Conservation (phyloP, 2,329 filamentous ascomycete genomes). For the Clathrospora elynae region DNA sequence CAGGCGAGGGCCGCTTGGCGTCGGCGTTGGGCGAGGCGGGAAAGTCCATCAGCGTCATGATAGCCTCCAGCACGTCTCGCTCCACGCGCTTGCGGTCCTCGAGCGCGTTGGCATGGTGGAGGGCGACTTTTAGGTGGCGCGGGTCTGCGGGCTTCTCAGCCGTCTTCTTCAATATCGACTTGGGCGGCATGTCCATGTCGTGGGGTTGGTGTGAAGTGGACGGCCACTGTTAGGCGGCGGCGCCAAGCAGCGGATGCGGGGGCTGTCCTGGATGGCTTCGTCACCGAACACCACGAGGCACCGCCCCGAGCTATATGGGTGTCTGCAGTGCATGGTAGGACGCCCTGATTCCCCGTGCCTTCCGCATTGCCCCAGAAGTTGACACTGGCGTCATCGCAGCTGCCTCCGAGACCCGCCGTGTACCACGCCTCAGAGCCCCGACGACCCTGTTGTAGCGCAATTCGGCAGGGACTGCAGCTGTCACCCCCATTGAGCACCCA, state of each 20-base stretch:
- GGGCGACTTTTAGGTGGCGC: slow-evolving; percentile 66
- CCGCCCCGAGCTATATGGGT: slow-evolving; percentile 17
- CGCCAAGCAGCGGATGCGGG: slow-evolving; percentile 24
- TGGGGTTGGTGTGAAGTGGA: slow-evolving; percentile 11
- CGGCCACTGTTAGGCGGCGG: slow-evolving; percentile 7
- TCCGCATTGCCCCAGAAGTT: slow-evolving; percentile 19
- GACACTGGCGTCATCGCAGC: slow-evolving; percentile 23
- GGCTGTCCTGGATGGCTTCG: slow-evolving; percentile 26
- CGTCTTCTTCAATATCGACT: slow-evolving; percentile 54
- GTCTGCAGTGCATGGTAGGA: slow-evolving; percentile 15
- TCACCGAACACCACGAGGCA: slow-evolving; percentile 21
- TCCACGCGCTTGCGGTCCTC: slow-evolving; percentile 83
- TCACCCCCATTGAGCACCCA: slow-evolving; percentile 8
- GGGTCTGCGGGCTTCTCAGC: slow-evolving; percentile 38
- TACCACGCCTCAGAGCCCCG: slow-evolving; percentile 11
- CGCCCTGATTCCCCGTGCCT: slow-evolving; percentile 7
- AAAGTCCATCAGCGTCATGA: slow-evolving; percentile 72
- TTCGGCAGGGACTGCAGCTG: slow-evolving; percentile 20
- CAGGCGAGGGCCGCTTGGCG: slow-evolving; percentile 57
- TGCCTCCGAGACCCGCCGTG: slow-evolving; percentile 20
- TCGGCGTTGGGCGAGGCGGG: slow-evolving; percentile 60
- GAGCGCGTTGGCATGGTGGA: slow-evolving; percentile 81
- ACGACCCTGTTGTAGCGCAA: slow-evolving; percentile 9
- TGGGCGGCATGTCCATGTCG: slow-evolving; percentile 44
- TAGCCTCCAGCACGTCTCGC: slow-evolving; percentile 70